Percentiles rank a stretch among this genome's conserved stretches.
phyloP scores from a whole-genome alignment of 2,329 filamentous ascomycete genomes.

The Tolypocladium cylindrosporum region DNA sequence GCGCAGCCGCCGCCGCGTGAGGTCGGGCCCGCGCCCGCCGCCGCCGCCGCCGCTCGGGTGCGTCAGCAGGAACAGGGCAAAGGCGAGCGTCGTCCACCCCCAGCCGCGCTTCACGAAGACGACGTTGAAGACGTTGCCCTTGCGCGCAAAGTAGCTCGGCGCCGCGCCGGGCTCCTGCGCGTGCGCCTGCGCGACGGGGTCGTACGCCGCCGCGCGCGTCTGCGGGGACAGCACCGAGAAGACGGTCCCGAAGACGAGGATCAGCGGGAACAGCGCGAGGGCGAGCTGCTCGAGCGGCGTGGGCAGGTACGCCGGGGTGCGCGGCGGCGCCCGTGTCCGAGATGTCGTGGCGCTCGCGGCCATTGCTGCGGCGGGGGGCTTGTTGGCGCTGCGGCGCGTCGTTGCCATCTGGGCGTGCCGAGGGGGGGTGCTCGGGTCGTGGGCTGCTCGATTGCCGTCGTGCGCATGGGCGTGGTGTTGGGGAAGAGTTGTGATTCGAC shows the following conservation, averaged over 20 bases:
- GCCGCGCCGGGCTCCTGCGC: slow-evolving; percentile 41
- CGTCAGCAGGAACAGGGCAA: slow-evolving; percentile 57
- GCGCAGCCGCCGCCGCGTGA: no score
- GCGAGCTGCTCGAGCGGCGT: slow-evolving; percentile 57
- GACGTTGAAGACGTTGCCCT: slow-evolving; percentile 84
- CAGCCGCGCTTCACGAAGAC: slow-evolving; percentile 94
- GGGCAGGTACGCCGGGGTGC: slow-evolving; percentile 53
- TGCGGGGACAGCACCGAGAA: slow-evolving; percentile 71
- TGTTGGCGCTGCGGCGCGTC: neutral
- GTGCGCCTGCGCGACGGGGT: slow-evolving; percentile 52
- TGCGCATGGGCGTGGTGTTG: neutral
- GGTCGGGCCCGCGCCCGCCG: neutral
- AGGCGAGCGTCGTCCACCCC: slow-evolving; percentile 77
- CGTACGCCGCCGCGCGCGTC: slow-evolving; percentile 55
- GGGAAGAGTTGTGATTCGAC: neutral
- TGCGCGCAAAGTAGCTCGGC: slow-evolving; percentile 86
- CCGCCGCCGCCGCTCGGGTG: slow-evolving; percentile 44
- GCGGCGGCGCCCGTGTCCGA: slow-evolving; percentile 11
- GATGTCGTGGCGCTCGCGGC: neutral
- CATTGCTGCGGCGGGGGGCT: neutral
- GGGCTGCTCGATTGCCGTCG: neutral
- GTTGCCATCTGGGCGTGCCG: neutral
- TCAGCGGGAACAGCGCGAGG: slow-evolving; percentile 62
- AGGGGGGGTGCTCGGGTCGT: neutral
- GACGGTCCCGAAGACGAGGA: slow-evolving; percentile 71